Conservation (phyloP, 2,329 filamentous ascomycete species). For the Apiospora marii region DNA sequence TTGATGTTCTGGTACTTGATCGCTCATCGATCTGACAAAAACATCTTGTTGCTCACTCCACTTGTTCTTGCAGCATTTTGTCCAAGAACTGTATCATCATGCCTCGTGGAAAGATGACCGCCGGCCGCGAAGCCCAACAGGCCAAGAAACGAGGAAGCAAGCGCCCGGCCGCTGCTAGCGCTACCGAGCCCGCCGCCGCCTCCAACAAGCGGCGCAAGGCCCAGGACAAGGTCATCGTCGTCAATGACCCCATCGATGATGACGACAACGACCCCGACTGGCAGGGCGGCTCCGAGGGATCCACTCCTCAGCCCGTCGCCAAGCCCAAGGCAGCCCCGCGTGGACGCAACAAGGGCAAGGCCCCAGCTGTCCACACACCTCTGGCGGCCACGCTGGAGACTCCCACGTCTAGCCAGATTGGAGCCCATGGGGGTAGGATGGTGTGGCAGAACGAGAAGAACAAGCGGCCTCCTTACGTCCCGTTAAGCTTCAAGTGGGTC, state of each 20-base stretch:
- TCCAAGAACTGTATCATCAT: neutral
- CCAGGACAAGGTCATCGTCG: neutral
- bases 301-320: neutral
- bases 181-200: neutral
- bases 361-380: neutral
- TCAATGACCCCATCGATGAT: too few species aligned
- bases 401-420: neutral
- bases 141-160: neutral
- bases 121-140: neutral
- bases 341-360: neutral
- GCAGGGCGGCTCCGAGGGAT: neutral
- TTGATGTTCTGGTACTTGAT: too few species aligned
- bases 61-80: neutral
- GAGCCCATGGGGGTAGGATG: neutral
- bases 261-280: neutral
- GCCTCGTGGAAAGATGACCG: neutral
- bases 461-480: neutral
- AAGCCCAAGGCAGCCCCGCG: neutral
- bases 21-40: neutral
- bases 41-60: rapidly evolving
- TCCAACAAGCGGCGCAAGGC: neutral
- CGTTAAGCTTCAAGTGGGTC: neutral
- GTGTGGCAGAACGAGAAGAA: too few species aligned
- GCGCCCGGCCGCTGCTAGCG: neutral
- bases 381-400: neutral